Evolutionary conservation across 768 basidiomycete species (phyloP), one percentile per base, ranked within the genome.

Genomic region (Suillus decipiens): DNA sequence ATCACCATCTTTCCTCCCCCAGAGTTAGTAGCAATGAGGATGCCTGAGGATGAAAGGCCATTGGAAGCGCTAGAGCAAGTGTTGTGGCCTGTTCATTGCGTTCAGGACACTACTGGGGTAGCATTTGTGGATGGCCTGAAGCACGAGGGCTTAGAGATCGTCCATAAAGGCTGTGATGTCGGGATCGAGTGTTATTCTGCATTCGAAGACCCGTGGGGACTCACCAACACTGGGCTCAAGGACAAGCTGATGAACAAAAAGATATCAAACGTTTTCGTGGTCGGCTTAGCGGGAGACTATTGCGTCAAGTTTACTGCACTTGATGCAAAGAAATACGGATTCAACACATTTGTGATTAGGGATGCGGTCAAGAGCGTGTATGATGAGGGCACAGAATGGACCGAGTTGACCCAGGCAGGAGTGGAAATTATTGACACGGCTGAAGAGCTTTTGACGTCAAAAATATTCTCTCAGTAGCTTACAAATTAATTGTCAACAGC

Each of bases 61-160:
- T 39, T 57, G 3, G 76, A 66, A 63, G 72, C 54, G 56, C 75
- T 63, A 4, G 72, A 80, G 47, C 89, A 90, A 73, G 81, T 84
- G 33, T 75, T 94, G 37, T 95, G 93, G 93, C 92, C 93, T 0
- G 86, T 86, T 66, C 93, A 94, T 71, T 93, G 92, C 68, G 82
- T 93, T 28, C 83, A 82, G 59, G 79, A 79, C 51, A 82, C 82
- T 0, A 75, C 68, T 1, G 93, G 93, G 2, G 82, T 84, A 19
- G 83, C 86, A 67, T 80, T 93, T 48, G 85, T 89, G 34, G 70
- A 78, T 3, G 83, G 80, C 31, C 68, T 93, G n/a, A 72, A 75
- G 33, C 71, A 71, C 41, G 70, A 70, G 47, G 74, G 82, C 50
- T 80, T 83, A 42, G 74, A 77, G 11, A 74, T 86, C 43, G 72